A percentile compares a stretch with the other conserved stretches of the same genome.
phyloP scores from a whole-genome alignment of 2,329 filamentous ascomycete species.

The Trichoderma harzianum region DNA sequence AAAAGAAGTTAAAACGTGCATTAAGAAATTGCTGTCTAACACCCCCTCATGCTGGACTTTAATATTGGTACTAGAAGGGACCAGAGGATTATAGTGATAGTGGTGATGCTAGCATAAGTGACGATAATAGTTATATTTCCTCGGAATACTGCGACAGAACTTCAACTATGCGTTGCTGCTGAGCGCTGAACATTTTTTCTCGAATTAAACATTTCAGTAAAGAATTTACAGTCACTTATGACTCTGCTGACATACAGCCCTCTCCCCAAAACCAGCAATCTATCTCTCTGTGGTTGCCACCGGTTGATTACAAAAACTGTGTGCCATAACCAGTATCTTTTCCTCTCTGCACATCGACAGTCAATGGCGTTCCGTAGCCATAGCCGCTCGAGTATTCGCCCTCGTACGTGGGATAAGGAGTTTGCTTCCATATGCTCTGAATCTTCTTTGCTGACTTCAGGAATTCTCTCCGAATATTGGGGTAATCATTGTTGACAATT shows the following conservation, averaged over 20 bases:
- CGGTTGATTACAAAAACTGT: neutral
- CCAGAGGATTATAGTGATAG: neutral
- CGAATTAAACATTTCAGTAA: neutral
- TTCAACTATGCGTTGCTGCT: neutral
- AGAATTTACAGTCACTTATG: too few relatives aligned
- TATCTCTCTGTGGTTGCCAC: too few relatives aligned
- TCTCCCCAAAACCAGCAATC: neutral
- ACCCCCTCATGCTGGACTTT: neutral
- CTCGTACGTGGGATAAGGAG: constrained; percentile 7
- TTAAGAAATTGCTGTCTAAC: neutral
- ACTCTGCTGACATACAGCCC: neutral
- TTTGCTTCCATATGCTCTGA: neutral
- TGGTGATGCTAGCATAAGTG: neutral
- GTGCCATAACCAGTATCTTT: neutral
- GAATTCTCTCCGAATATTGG: neutral
- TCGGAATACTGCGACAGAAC: neutral
- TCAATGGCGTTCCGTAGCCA: neutral
- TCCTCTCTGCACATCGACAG: constrained; percentile 6
- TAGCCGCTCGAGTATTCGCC: neutral
- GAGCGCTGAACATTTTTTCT: neutral
- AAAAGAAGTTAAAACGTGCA: neutral
- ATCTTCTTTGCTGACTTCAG: neutral
- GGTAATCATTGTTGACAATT: neutral
- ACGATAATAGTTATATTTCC: neutral
- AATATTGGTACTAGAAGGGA: neutral